These are phyloP conservation scores for Blastocladiella emersonii DNA, from an alignment of 371 early-diverging fungal genomes.

Conservation along the genomic window DNA sequence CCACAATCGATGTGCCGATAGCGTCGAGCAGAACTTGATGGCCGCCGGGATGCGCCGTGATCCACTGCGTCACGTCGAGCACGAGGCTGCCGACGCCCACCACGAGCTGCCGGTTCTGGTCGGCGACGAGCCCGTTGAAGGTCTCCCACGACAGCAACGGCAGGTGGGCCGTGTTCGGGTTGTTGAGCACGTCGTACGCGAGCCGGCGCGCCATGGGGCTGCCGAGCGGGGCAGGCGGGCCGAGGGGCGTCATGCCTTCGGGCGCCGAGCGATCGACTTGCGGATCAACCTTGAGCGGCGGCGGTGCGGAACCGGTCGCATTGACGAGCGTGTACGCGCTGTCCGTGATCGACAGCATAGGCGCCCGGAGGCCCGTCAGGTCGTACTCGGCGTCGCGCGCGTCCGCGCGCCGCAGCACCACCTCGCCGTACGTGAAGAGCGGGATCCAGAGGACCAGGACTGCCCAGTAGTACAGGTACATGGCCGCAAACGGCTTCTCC, in stretches of 20 bases:
- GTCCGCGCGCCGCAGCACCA: background rate
- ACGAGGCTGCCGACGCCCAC: constrained; percentile 20
- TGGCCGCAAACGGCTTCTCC: background rate
- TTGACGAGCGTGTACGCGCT: no score
- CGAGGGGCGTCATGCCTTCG: no score
- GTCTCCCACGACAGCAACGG: background rate
- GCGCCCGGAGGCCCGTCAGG: no score
- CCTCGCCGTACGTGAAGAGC: background rate
- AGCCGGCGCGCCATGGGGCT: background rate
- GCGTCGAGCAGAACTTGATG: constrained; percentile 16
- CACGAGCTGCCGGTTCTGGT: constrained; percentile 1
- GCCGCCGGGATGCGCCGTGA: constrained; percentile 18
- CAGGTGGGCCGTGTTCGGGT: background rate
- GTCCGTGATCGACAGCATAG: no score
- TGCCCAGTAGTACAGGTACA: background rate
- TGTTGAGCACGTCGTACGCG: background rate
- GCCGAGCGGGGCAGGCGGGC: no score
- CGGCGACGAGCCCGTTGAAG: background rate
- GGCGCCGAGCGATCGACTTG: no score
- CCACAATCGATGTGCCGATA: constrained; percentile 17
- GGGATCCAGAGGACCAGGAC: background rate
- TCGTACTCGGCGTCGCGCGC: no score
- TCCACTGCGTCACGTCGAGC: constrained; percentile 15
- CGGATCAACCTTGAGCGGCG: no score
- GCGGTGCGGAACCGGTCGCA: no score